A percentile compares a stretch with the other conserved stretches of the same genome.
Conservation (phyloP, 164 flowering plant genomes). For the Tetracentron sinense region DNA sequence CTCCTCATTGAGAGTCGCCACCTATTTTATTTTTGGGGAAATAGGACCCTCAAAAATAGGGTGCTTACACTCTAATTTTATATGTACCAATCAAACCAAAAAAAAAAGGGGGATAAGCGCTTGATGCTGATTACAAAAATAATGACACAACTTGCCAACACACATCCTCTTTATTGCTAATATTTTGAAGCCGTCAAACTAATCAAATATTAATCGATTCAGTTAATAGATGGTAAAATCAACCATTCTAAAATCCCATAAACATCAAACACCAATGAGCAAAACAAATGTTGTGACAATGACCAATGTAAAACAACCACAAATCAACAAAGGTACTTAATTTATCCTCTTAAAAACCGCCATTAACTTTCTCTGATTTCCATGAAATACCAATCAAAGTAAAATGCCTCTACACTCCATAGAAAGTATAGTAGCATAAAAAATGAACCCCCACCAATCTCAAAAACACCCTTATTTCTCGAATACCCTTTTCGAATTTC, state of each 20-base stretch:
- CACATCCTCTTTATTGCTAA: background rate
- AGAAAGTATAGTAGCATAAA: background rate
- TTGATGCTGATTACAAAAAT: no score
- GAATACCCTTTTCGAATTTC: conserved; percentile 9
- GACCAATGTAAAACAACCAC: background rate
- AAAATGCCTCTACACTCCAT: background rate
- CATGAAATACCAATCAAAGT: background rate
- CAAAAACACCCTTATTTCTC: background rate
- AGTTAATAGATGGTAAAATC: background rate
- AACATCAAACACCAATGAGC: background rate
- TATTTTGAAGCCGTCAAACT: background rate
- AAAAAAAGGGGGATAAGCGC: no score
- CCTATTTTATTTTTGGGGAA: no score
- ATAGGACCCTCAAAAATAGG: no score
- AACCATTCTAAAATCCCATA: no score
- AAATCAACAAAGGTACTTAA: background rate
- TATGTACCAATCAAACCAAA: no score
- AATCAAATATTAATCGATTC: background rate
- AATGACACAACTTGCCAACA: background rate
- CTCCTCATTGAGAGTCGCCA: no score
- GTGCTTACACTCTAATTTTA: no score
- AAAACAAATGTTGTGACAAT: background rate
- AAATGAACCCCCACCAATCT: background rate
- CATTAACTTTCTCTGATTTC: background rate
- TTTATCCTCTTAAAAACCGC: background rate